These are phyloP conservation scores for Pseudocercospora fijiensis DNA, from an alignment of 2,329 filamentous ascomycete genomes.

Conservation along the genomic window DNA sequence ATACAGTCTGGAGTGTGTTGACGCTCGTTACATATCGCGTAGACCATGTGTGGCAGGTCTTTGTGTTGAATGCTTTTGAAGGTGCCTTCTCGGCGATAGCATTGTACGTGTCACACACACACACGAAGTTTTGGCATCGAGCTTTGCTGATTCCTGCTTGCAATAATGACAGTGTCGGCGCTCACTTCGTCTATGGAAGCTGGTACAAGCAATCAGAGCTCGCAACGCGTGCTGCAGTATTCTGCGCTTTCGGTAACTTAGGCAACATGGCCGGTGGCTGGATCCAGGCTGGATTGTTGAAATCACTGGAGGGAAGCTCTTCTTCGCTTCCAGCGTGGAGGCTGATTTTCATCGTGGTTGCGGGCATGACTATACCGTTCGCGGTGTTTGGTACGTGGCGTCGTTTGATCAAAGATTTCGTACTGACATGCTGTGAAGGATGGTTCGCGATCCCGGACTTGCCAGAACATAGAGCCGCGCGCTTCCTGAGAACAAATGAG, in stretches of 20 bases:
- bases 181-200: slow-evolving; percentile 48
- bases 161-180: slow-evolving; percentile 36
- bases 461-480: slow-evolving; percentile 44
- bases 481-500: slow-evolving; percentile 42
- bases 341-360: slow-evolving; percentile 48
- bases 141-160: background rate
- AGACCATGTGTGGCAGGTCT: slow-evolving; percentile 46
- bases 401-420: background rate
- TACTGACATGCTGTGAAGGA: background rate
- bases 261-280: slow-evolving; percentile 49
- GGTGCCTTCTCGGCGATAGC: slow-evolving; percentile 48
- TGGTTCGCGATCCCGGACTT: slow-evolving; percentile 50
- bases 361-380: slow-evolving; percentile 45
- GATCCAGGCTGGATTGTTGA: slow-evolving; percentile 47
- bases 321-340: slow-evolving; percentile 44
- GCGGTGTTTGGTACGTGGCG: slow-evolving; percentile 40
- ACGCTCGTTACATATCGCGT: slow-evolving; percentile 48
- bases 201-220: slow-evolving; percentile 49
- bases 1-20: slow-evolving; percentile 47
- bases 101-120: slow-evolving; percentile 36
- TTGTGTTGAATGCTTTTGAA: slow-evolving; percentile 48
- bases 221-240: slow-evolving; percentile 44
- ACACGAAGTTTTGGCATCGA: too few relatives aligned
- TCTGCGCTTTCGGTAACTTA: slow-evolving; percentile 47
- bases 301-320: slow-evolving; percentile 39